Evolutionary conservation across 306 rosid species (phyloP).

Genomic region (Fagus sylvatica): DNA sequence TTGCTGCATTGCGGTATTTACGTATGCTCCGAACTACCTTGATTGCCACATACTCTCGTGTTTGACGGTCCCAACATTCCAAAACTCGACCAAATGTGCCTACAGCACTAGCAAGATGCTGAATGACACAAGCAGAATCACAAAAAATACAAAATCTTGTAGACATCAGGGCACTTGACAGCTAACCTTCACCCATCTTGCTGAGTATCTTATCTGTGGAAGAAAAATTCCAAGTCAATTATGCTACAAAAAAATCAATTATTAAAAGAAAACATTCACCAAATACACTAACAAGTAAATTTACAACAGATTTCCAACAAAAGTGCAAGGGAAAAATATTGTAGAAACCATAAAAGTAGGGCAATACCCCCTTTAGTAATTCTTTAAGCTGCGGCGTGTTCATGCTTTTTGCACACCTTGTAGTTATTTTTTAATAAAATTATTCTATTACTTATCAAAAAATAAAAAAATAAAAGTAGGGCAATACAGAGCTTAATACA

Average conservation of each 20-base stretch:
- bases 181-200: constrained; percentile 99
- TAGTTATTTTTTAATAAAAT: too few species aligned
- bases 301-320: neutral
- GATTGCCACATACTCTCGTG: constrained; percentile 84
- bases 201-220: constrained; percentile 86
- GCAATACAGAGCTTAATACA: neutral
- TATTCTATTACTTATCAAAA: too few species aligned
- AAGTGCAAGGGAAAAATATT: neutral
- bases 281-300: neutral
- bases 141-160: constrained; percentile 72
- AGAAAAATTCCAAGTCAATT: neutral
- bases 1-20: constrained; percentile 92
- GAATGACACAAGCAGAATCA: constrained; percentile 83
- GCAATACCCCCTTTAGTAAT: too few species aligned
- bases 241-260: neutral
- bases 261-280: neutral
- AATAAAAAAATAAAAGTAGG: neutral
- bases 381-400: too few species aligned
- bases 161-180: constrained; percentile 82
- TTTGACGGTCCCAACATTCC: constrained; percentile 98
- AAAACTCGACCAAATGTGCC: constrained; percentile 99
- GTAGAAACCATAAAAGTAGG: neutral
- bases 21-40: constrained; percentile 85
- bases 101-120: constrained; percentile 98
- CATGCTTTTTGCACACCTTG: too few species aligned